These are phyloP conservation scores for Angomonas ambiguus DNA, from an alignment of 208 protist genomes.

Conservation along the genomic window DNA sequence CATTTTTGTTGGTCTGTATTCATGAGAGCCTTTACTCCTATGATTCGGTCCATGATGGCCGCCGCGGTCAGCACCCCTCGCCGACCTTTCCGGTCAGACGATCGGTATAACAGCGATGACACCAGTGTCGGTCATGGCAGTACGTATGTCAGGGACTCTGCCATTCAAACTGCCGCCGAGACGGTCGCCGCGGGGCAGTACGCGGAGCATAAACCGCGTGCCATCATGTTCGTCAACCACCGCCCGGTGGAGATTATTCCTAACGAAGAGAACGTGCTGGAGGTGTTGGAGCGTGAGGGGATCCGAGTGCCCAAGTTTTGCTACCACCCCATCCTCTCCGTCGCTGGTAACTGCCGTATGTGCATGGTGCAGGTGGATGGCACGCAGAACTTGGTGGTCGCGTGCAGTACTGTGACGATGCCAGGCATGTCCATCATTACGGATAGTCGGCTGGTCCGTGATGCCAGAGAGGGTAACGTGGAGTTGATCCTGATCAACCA, in stretches of 20 bases:
- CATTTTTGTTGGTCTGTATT: background rate
- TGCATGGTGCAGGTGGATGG: conserved; percentile 96
- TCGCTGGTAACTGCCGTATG: conserved; percentile 98
- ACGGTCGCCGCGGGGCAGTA: conserved; percentile 78
- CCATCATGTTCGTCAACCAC: conserved; percentile 92
- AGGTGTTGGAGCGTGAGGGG: conserved; percentile 87
- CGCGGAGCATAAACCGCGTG: conserved; percentile 77
- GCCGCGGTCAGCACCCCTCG: conserved; percentile 7
- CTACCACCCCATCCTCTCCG: conserved; percentile 91
- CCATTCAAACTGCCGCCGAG: conserved; percentile 44
- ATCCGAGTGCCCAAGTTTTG: conserved; percentile 91
- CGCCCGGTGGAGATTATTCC: conserved; percentile 89
- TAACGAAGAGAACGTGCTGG: conserved; percentile 88
- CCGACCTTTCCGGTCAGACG: conserved; percentile 63
- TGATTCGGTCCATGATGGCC: background rate
- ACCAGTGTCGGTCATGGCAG: conserved; percentile 58
- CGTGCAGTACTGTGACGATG: conserved; percentile 93
- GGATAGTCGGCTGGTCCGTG: conserved; percentile 91
- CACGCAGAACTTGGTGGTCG: conserved; percentile 94
- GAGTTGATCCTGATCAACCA: conserved; percentile 97
- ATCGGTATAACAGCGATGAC: conserved; percentile 66
- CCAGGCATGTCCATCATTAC: conserved; percentile 96
- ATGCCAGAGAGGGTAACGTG: conserved; percentile 95
- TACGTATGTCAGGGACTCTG: conserved; percentile 40
- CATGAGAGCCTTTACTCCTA: background rate